Conservation (phyloP, 2,329 filamentous ascomycete species). For the Sporothrix variecibatus region DNA sequence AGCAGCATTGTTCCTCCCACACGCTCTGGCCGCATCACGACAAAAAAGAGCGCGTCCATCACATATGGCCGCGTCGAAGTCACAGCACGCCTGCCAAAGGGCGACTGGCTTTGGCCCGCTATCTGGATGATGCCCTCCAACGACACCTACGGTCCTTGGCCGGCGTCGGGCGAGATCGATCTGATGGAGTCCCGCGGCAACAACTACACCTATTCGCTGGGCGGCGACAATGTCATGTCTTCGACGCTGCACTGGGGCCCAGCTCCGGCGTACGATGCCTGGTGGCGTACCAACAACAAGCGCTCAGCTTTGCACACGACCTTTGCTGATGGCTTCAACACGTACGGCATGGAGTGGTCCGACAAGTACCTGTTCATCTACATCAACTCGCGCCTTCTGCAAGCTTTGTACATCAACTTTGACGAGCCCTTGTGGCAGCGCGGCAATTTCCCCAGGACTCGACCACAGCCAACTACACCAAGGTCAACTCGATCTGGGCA, state of each 20-base stretch:
- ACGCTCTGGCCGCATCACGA: constrained; percentile 76
- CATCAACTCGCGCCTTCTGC: constrained; percentile 75
- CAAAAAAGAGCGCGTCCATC: constrained; percentile 68
- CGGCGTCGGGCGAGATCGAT: constrained; percentile 79
- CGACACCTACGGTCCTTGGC: constrained; percentile 75
- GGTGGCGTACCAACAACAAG: constrained; percentile 83
- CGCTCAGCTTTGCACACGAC: constrained; percentile 72
- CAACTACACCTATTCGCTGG: constrained; percentile 73
- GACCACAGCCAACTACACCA: constrained; percentile 61
- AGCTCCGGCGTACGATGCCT: constrained; percentile 69
- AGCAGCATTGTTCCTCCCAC: constrained; percentile 75
- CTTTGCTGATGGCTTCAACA: constrained; percentile 70
- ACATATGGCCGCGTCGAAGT: constrained; percentile 83
- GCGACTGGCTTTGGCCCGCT: constrained; percentile 90
- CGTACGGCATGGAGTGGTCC: constrained; percentile 81
- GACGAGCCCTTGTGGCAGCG: constrained; percentile 67
- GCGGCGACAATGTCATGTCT: constrained; percentile 78
- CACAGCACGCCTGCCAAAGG: constrained; percentile 70
- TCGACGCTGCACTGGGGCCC: constrained; percentile 85
- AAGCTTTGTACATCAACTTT: constrained; percentile 79
- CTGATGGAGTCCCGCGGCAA: constrained; percentile 81
- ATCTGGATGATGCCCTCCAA: constrained; percentile 84
- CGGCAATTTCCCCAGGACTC: constrained; percentile 65
- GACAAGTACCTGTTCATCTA: constrained; percentile 88
- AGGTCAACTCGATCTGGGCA: constrained; percentile 64